A percentile compares a stretch with the other conserved stretches of the same genome.
These are phyloP conservation scores for Aspergillus jensenii DNA, from an alignment of 2,329 filamentous ascomycete genomes.

Conservation along the genomic window DNA sequence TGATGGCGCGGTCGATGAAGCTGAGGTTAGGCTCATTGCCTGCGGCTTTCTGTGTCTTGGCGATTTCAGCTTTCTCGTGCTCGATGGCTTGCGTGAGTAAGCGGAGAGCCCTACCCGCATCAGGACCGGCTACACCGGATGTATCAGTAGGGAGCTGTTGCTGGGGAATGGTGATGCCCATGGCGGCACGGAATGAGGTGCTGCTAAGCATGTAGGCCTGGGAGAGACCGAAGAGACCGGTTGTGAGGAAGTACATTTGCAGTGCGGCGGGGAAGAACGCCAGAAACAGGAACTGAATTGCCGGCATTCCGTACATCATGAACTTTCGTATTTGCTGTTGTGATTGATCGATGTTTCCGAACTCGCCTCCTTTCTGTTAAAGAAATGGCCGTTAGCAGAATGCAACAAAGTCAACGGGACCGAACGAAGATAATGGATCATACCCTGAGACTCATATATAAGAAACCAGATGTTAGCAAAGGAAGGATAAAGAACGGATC, in stretches of 20 bases:
- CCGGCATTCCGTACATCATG: conserved; percentile 50
- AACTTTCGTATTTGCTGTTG: conserved; percentile 30
- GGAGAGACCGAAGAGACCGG: conserved; percentile 34
- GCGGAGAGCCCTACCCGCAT: conserved; percentile 13
- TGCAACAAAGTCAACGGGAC: not conserved
- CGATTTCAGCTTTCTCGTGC: conserved; percentile 14
- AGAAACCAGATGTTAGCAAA: conserved; percentile 54
- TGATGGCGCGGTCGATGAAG: conserved; percentile 38
- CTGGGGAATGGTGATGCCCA: conserved; percentile 26
- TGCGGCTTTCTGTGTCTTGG: conserved; percentile 7
- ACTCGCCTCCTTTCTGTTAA: conserved; percentile 39
- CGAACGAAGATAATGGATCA: conserved; percentile 21
- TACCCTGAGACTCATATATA: conserved; percentile 62
- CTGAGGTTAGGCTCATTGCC: conserved; percentile 20
- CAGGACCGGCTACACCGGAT: not conserved
- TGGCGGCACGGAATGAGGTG: conserved; percentile 27
- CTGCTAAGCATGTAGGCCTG: conserved; percentile 50
- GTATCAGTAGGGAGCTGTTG: not conserved
- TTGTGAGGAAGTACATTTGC: conserved; percentile 62
- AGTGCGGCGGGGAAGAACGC: conserved; percentile 56
- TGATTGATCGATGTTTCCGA: conserved; percentile 32
- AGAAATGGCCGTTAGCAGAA: conserved; percentile 1
- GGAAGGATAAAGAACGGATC: conserved; percentile 83
- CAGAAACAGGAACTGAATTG: conserved; percentile 55
- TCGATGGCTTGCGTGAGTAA: conserved; percentile 17